Base-by-base conservation (phyloP, 2,329 filamentous ascomycete species). In the Nectriaceae sp. region DNA sequence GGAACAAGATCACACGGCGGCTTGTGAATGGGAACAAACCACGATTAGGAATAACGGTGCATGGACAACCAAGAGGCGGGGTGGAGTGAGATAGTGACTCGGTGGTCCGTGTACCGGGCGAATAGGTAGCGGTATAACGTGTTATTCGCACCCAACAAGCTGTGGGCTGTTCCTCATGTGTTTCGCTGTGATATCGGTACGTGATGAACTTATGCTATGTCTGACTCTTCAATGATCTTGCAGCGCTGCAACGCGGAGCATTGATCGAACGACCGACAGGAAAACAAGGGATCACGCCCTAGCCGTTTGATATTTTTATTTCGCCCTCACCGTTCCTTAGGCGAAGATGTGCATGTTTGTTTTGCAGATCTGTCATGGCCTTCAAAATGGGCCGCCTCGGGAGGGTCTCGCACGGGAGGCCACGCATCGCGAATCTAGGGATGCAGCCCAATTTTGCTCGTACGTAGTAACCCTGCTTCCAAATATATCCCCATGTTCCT, bases 311-410 rank as follows among this genome's bases (percentile, higher is more conserved):
- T 53, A 54, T 52, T 29, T 54, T 45, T 51, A 24, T 54, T 55
- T 53, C 37, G 36, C 19, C 31, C 39, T 20, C 33, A 20, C 21
- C 19, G 16, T 36, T n/a, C 8, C 16, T 19, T 19, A 31, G n/a
- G 21, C 24, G 35, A 40, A 16, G 40, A 46, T 18, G 21, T 42
- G 45, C 37, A 39, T 21, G 16, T 48, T 57, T 59, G 40, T 62
- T 62, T 50, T 49, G 57, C 35, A 50, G 54, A 62, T 59, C 57
- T 61, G 47, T 41, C 48, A 54, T 52, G 59, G 59, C 40, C 55
- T 46, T 47, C 19, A 54, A 31, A 59, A 59, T 44, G 53, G 60
- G 60, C 56, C 57, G 47, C 47, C 26, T 31, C 26, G 26, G 26
- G 26, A 8, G 26, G 26, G 8, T 11, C 11, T 31, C 33, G 41